Percentiles rank a stretch among this genome's conserved stretches.
These are phyloP conservation scores for Globisporangium takayamanum DNA, from an alignment of 352 stramenopile species.

Conservation along the genomic window DNA sequence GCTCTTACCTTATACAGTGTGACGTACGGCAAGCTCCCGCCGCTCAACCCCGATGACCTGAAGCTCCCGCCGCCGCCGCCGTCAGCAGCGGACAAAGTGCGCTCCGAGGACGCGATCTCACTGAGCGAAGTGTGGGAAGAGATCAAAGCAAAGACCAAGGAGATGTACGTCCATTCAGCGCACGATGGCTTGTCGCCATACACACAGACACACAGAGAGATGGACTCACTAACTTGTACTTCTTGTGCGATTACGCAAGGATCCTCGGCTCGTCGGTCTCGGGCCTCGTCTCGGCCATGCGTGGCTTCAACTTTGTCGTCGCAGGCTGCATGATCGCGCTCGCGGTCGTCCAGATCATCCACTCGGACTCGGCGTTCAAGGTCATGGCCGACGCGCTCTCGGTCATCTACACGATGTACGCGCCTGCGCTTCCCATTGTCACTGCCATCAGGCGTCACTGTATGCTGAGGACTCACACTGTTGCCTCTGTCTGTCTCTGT, in stretches of 20 bases:
- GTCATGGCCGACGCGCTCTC: constrained; percentile 72
- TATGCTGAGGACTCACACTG: background rate
- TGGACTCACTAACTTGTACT: background rate
- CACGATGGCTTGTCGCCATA: too few species aligned
- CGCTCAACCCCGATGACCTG: constrained; percentile 81
- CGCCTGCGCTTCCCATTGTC: background rate
- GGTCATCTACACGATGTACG: constrained; percentile 84
- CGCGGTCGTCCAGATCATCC: constrained; percentile 58
- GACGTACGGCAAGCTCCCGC: constrained; percentile 72
- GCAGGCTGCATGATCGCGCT: constrained; percentile 72
- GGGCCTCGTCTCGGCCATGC: constrained; percentile 70
- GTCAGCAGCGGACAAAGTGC: constrained; percentile 68
- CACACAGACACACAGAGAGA: background rate
- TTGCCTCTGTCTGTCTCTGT: background rate
- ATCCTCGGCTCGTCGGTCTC: constrained; percentile 80
- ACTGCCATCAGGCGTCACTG: background rate
- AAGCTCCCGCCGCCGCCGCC: constrained; percentile 73
- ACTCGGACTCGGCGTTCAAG: constrained; percentile 58
- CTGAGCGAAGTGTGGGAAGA: constrained; percentile 82
- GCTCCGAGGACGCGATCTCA: constrained; percentile 61
- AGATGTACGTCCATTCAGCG: constrained; percentile 45
- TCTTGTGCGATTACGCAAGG: constrained; percentile 14
- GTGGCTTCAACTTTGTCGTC: constrained; percentile 69
- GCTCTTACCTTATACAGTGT: constrained; percentile 17
- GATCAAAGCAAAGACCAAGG: constrained; percentile 70